A percentile compares a stretch with the other conserved stretches of the same genome.
Evolutionary conservation across 2,329 filamentous ascomycete species (phyloP).

Genomic region (Epichloe sibirici): DNA sequence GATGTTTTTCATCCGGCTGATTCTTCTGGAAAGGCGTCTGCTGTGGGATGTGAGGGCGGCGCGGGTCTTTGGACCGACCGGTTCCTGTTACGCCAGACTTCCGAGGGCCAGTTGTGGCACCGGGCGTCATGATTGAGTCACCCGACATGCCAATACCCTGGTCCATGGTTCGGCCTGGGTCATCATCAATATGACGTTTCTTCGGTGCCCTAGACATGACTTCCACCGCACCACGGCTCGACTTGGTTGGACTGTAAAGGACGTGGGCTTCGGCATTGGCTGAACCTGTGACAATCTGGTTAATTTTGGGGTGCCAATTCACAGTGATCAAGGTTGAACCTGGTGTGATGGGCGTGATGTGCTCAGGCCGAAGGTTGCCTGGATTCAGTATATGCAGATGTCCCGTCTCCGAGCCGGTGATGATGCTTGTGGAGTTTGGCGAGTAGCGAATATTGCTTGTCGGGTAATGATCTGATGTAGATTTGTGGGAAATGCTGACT

Average conservation of each 20-base stretch:
- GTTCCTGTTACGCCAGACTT: slow-evolving; percentile 63
- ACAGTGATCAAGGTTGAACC: slow-evolving; percentile 73
- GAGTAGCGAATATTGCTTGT: slow-evolving; percentile 85
- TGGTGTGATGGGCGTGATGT: slow-evolving; percentile 79
- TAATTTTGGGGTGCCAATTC: slow-evolving; percentile 86
- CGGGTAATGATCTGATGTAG: slow-evolving; percentile 72
- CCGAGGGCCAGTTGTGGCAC: slow-evolving; percentile 40
- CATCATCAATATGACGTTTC: slow-evolving; percentile 89
- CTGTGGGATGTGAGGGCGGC: slow-evolving; percentile 71
- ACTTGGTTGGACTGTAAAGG: slow-evolving; percentile 80
- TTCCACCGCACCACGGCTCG: slow-evolving; percentile 66
- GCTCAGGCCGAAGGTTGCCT: slow-evolving; percentile 73
- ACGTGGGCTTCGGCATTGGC: slow-evolving; percentile 83
- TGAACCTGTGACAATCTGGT: slow-evolving; percentile 90
- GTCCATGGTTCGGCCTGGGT: slow-evolving; percentile 76
- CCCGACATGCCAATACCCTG: slow-evolving; percentile 69
- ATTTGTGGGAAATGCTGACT: slow-evolving; percentile 64
- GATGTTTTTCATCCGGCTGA: slow-evolving; percentile 80
- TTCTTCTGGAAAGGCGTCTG: slow-evolving; percentile 84
- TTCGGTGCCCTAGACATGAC: slow-evolving; percentile 92
- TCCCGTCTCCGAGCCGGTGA: slow-evolving; percentile 78
- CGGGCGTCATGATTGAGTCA: slow-evolving; percentile 65
- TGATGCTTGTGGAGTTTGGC: slow-evolving; percentile 68
- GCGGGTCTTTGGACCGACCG: slow-evolving; percentile 64
- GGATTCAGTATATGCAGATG: slow-evolving; percentile 89